phyloP scores from a whole-genome alignment of 1,139 yeast species.

The Geotrichum macrosporum region DNA sequence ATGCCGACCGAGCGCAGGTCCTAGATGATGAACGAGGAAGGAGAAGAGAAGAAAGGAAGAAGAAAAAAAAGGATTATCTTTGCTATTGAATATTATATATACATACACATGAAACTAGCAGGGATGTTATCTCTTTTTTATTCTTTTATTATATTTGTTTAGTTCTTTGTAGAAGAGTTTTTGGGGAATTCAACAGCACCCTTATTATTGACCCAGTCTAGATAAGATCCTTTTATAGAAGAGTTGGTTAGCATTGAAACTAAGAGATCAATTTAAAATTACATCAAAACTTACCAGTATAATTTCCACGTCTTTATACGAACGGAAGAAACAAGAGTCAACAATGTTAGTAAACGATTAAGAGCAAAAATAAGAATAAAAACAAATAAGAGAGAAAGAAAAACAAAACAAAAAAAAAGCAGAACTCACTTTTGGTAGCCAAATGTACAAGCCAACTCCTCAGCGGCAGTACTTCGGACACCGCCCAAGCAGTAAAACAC shows the following conservation, averaged over 20 bases:
- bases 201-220: slow-evolving; percentile 71
- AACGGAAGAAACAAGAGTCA: too few relatives aligned
- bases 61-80: background rate
- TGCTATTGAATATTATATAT: slow-evolving; percentile 3
- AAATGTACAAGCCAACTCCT: slow-evolving; percentile 82
- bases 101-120: too few relatives aligned
- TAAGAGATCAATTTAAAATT: background rate
- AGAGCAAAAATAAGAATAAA: too few relatives aligned
- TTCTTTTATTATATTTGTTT: too few relatives aligned
- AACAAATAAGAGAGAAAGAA: too few relatives aligned
- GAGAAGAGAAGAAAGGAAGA: background rate
- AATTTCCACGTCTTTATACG: slow-evolving; percentile 43
- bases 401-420: too few relatives aligned
- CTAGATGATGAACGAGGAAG: slow-evolving; percentile 1
- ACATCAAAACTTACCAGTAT: slow-evolving; percentile 37
- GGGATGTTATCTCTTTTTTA: too few relatives aligned
- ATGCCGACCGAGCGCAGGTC: slow-evolving; percentile 43
- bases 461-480: slow-evolving; percentile 85
- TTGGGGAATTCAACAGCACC: slow-evolving; percentile 18
- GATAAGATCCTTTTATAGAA: slow-evolving; percentile 74
- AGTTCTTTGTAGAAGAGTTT: too few relatives aligned
- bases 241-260: slow-evolving; percentile 7
- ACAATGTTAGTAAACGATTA: too few relatives aligned
- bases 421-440: slow-evolving; percentile 58
- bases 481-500: slow-evolving; percentile 93